Evolutionary conservation across 306 rosid species (phyloP), one percentile per base, ranked within the genome.

Genomic region (Phaseolus lunatus): DNA sequence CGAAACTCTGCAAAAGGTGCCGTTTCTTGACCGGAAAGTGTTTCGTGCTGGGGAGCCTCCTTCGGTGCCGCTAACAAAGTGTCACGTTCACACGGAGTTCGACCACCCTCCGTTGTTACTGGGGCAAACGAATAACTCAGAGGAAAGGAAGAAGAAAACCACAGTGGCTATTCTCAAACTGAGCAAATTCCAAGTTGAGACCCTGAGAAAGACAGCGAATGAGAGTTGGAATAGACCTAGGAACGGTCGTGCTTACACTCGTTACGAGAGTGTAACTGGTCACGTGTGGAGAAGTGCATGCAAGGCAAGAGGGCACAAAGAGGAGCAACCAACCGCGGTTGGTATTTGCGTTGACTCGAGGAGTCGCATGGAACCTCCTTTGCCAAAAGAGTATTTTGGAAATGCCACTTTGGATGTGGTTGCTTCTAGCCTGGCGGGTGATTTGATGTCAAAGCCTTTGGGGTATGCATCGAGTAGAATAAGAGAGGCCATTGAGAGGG

Each of bases 241-340:
- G 0, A 74, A 47, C 0, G 70, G 16, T 1, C 85, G 84, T 0
- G 48, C 75, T 20, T 91, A 80, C n/a, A 86, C 81, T 0, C 78
- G 90, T 35, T 90, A 78, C 2, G 96, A 92, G 78, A 59, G 83
- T 0, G 3, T 92, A 8, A 65, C 90, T 0, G 91, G 90, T 0
- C 87, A 92, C 45, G 41, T 89, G 1, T 92, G 96, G 97, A 85
- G 84, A 54, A 83, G 84, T 50, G 89, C 92, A 0, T 59, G 89
- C 73, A 89, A 86, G 67, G 92, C 97, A 0, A 80, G 92, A 5
- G 61, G 59, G 0, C 88, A 73, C 64, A 9, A 3, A 26, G 7
- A 58, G 1, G 84, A 89, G 15, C 97, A 89, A 24, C 87, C 82
- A 13, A 86, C 91, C 0, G 48, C 44, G 0, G 9, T 89, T 10